Base-by-base conservation (phyloP, 768 basidiomycete species). In the Butyriboletus loyo region DNA sequence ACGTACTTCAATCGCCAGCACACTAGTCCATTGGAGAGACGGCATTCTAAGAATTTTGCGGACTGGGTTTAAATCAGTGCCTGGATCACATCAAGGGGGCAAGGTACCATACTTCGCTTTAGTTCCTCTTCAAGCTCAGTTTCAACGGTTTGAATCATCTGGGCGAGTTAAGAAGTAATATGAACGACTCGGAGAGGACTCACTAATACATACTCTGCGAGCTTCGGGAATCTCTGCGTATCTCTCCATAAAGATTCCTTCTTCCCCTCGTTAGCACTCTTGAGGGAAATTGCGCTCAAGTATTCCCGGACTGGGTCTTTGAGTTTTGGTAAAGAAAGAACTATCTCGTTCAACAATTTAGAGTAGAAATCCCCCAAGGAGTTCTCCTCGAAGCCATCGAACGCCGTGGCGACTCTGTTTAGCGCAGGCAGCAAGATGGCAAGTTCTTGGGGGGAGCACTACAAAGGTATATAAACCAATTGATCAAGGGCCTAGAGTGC, bases 381-480 rank as follows among this genome's bases (percentile, higher is more conserved):
- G 19, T 70, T 72, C n/a, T 64, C 61, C 1, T 75, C 69, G 10
- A 80, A 69, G 15, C 65, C 66, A 9, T 78, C 75, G 56, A 92
- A 93, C 2, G 86, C 79, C 24, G 68, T 70, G 0, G 82, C 86
- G 40, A 97, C 75, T 47, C 82, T 85, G 35, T 79, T 73, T 58
- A 98, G 88, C 4, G 91, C 89, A 7, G 81, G 76, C 6, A 98
- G 77, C 15, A 98, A 74, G 6, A 81, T 66, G 0, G 84, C 80
- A 13, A 98, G 77, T 64, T 99, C 96, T 63, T 84, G 77, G 0
- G 95, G 89, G 1, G 87, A 86, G 47, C 91, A 93, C 86, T 91
- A 57, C 5, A 30, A 45, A 40, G 24, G 9, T 11, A 24, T 48
- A 37, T 35, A 27, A 39, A 19, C 11, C 10, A 1, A 28, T 42